Percentiles rank a stretch among this genome's conserved stretches.
phyloP scores from a whole-genome alignment of 202 grass and related monocot species.

The Setaria italica region DNA sequence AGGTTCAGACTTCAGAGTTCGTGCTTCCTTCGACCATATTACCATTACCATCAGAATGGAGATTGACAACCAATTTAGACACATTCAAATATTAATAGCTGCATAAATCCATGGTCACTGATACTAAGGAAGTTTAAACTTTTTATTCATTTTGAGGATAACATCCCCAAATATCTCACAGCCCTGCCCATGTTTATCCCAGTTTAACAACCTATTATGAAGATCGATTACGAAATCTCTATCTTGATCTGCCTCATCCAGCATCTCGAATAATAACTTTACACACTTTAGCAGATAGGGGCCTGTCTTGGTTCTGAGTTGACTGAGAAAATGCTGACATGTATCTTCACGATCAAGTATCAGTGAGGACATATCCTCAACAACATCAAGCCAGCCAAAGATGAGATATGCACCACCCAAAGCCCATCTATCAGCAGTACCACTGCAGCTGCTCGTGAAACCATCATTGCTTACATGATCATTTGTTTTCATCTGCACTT shows the following conservation, averaged over 20 bases:
- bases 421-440: conserved; percentile 51
- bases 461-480: conserved; percentile 11
- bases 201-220: conserved; percentile 64
- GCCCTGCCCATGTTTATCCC: conserved; percentile 55
- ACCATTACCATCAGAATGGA: conserved; percentile 12
- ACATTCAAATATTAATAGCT: not conserved
- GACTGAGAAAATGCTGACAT: conserved; percentile 54
- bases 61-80: conserved; percentile 1
- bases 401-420: conserved; percentile 62
- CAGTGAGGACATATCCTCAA: conserved; percentile 65
- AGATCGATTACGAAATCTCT: conserved; percentile 62
- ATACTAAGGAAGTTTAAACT: conserved; percentile 5
- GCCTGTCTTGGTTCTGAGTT: conserved; percentile 60
- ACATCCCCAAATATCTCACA: conserved; percentile 66
- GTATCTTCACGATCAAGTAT: conserved; percentile 68
- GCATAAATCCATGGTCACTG: conserved; percentile 14
- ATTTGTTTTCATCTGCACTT: conserved; percentile 42
- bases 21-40: not conserved
- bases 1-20: not conserved
- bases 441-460: conserved; percentile 31
- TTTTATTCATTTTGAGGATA: conserved; percentile 54
- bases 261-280: conserved; percentile 45
- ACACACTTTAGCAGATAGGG: conserved; percentile 73
- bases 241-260: conserved; percentile 44
- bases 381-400: conserved; percentile 65